Evolutionary conservation across 805 yeast species (phyloP).

Genomic region (Sugiyamaella boreocaroliniensis): DNA sequence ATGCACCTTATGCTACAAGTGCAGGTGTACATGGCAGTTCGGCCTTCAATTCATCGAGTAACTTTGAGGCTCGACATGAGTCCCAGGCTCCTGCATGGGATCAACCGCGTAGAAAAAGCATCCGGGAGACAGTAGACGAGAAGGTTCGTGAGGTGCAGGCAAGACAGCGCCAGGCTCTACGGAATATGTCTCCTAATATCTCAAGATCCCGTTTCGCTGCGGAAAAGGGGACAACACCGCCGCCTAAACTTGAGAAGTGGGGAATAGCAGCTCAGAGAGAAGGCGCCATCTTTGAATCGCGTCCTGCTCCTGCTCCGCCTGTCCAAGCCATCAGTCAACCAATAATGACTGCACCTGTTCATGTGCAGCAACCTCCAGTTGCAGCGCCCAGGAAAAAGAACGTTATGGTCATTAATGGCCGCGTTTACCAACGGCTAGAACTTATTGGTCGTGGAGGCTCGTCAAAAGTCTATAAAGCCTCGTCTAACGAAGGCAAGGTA

Average conservation of each 20-base stretch:
- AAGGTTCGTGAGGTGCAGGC: too few species aligned
- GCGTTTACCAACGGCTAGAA: constrained; percentile 66
- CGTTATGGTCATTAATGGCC: constrained; percentile 46
- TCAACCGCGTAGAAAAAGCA: too few species aligned
- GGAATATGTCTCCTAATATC: neutral
- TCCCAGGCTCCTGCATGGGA: too few species aligned
- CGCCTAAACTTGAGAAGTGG: constrained; percentile 2
- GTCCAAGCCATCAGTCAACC: neutral
- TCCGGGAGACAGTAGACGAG: too few species aligned
- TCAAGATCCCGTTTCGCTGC: neutral
- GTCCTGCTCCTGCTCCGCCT: neutral
- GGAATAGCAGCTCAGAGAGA: neutral
- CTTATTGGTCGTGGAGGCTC: constrained; percentile 87
- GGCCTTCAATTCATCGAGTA: too few species aligned
- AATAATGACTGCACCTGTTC: neutral
- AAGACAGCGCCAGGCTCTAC: neutral
- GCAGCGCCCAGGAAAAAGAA: constrained; percentile 19
- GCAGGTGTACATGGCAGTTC: too few species aligned
- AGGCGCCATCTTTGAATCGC: neutral
- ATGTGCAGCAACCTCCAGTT: neutral
- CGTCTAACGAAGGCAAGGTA: constrained; percentile 44
- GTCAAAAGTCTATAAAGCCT: constrained; percentile 81
- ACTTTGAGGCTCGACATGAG: too few species aligned
- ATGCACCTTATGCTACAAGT: neutral
- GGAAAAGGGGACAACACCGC: neutral